Percentiles rank a stretch among this genome's conserved stretches.
Evolutionary conservation across 352 stramenopile genomes (phyloP).

Genomic region (Globisporangium perplexum): DNA sequence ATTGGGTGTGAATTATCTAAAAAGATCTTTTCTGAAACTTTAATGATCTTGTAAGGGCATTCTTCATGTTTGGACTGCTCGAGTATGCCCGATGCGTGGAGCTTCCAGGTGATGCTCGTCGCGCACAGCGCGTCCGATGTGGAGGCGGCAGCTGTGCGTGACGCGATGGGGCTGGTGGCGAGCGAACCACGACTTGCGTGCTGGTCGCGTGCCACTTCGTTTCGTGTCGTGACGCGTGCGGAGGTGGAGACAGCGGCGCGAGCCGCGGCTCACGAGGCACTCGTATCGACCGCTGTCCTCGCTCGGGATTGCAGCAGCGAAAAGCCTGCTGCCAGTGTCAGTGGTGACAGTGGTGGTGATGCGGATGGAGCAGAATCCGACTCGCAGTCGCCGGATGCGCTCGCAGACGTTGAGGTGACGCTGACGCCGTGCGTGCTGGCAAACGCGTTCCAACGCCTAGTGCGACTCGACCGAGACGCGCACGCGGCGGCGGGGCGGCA

Average conservation of each 20-base stretch:
- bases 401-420: neutral
- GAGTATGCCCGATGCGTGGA: constrained; percentile 18
- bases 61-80: too few species aligned
- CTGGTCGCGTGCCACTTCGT: constrained; percentile 29
- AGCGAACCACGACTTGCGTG: constrained; percentile 18
- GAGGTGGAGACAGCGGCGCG: constrained; percentile 30
- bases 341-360: too few species aligned
- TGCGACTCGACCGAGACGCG: constrained; percentile 27
- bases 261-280: constrained; percentile 9
- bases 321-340: neutral
- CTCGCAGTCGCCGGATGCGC: neutral
- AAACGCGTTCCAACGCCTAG: constrained; percentile 43
- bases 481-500: neutral
- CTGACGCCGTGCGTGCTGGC: constrained; percentile 30
- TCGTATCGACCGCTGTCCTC: neutral
- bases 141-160: constrained; percentile 21
- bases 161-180: constrained; percentile 22
- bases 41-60: too few species aligned
- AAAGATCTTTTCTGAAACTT: too few species aligned
- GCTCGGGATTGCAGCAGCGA: neutral
- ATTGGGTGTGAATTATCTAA: too few species aligned
- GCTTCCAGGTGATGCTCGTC: constrained; percentile 46
- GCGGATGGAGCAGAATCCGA: neutral
- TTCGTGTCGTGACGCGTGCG: constrained; percentile 31
- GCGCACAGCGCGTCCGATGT: constrained; percentile 29